Percentiles rank a stretch among this genome's conserved stretches.
Conservation (phyloP, 148 eudicot species). For the Camellia japonica region DNA sequence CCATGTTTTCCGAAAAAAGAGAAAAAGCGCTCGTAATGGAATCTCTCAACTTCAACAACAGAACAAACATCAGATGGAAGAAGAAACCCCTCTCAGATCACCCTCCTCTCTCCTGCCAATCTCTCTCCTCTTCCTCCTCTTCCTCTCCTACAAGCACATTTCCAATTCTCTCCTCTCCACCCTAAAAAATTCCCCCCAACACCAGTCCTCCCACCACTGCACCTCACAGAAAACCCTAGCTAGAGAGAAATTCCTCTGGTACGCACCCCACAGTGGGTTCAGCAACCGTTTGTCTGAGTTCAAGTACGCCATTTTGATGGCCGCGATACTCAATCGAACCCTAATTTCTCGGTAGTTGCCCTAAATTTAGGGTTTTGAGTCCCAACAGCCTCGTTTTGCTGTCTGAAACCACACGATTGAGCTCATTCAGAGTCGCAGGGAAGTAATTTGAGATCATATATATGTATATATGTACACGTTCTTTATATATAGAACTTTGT, state of each 20-base stretch:
- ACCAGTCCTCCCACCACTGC: slow-evolving; percentile 33
- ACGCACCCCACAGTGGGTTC: slow-evolving; percentile 95
- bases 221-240: background rate
- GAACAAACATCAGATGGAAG: slow-evolving; percentile 24
- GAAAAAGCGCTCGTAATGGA: background rate
- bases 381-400: slow-evolving; percentile 45
- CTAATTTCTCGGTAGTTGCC: slow-evolving; percentile 86
- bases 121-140: slow-evolving; percentile 34
- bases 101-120: slow-evolving; percentile 23
- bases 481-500: background rate
- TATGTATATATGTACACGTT: background rate
- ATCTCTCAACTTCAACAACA: slow-evolving; percentile 5
- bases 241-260: slow-evolving; percentile 58
- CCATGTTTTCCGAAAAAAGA: no score
- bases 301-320: slow-evolving; percentile 65
- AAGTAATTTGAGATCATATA: slow-evolving; percentile 15
- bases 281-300: slow-evolving; percentile 86
- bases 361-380: slow-evolving; percentile 76
- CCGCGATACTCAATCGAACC: slow-evolving; percentile 72
- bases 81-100: slow-evolving; percentile 26
- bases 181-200: slow-evolving; percentile 13
- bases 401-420: slow-evolving; percentile 72
- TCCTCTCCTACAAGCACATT: slow-evolving; percentile 29
- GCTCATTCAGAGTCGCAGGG: slow-evolving; percentile 59
- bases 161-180: slow-evolving; percentile 21